phyloP scores from a whole-genome alignment of 1,139 yeast genomes.

The Arxiozyma heterogenica region DNA sequence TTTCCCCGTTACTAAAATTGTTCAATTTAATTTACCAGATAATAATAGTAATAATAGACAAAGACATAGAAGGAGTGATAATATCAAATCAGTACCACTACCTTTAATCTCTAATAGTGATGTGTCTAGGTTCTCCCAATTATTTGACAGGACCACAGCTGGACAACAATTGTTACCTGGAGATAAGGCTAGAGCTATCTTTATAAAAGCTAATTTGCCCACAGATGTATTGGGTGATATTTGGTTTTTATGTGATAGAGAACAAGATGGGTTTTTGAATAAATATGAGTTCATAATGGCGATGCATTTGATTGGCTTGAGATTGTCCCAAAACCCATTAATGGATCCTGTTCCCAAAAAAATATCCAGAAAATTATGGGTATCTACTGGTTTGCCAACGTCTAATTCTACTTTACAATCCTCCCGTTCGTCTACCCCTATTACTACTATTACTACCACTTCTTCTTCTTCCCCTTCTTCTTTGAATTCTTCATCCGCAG shows the following conservation, averaged over 20 bases:
- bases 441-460: too few relatives aligned
- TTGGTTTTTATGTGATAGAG: conserved; percentile 81
- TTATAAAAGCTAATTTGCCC: conserved; percentile 79
- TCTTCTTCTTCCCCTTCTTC: conserved; percentile 2
- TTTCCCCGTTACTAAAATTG: conserved; percentile 21
- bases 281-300: conserved; percentile 78
- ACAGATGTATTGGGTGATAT: conserved; percentile 68
- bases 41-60: not conserved
- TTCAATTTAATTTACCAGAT: not conserved
- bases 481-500: not conserved
- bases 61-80: not conserved
- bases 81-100: conserved; percentile 17
- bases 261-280: conserved; percentile 60
- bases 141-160: conserved; percentile 55
- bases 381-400: conserved; percentile 31
- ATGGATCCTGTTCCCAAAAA: conserved; percentile 17
- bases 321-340: conserved; percentile 56
- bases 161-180: conserved; percentile 54
- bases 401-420: not conserved
- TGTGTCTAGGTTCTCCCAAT: conserved; percentile 42
- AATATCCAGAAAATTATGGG: conserved; percentile 64
- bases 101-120: conserved; percentile 10
- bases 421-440: not conserved
- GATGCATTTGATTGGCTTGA: conserved; percentile 86
- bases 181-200: conserved; percentile 68